Evolutionary conservation across 2,329 filamentous ascomycete genomes (phyloP).

Genomic region (Nectriaceae sp.): DNA sequence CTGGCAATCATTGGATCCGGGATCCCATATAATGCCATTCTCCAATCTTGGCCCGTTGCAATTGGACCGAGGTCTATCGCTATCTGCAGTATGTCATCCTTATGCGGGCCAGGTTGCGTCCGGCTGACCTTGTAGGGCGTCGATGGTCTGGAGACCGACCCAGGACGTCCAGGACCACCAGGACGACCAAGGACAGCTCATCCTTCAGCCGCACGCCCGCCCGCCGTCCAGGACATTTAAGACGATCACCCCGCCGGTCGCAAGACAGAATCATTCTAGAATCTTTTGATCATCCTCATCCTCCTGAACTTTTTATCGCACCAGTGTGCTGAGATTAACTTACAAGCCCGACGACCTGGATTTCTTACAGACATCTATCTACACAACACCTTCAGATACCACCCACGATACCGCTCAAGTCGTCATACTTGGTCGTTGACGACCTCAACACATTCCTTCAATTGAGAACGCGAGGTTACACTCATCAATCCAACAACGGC

Average conservation of each 20-base stretch:
- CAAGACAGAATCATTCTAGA: neutral
- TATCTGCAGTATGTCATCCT: constrained; percentile 20
- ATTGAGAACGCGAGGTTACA: too few relatives aligned
- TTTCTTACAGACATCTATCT: neutral
- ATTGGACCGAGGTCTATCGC: neutral
- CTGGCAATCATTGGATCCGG: neutral
- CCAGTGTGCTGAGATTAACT: constrained; percentile 4
- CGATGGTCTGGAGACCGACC: neutral
- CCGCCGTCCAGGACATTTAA: constrained; percentile 9
- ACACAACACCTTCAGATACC: neutral
- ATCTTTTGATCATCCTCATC: neutral
- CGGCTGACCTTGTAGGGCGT: constrained; percentile 8
- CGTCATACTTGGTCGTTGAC: constrained; percentile 1
- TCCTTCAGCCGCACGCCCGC: too few relatives aligned
- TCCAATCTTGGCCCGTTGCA: too few relatives aligned
- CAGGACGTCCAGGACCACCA: too few relatives aligned
- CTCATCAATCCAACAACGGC: too few relatives aligned
- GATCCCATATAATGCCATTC: neutral
- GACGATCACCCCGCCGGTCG: constrained; percentile 5
- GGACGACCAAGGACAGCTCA: too few relatives aligned
- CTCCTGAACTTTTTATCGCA: neutral
- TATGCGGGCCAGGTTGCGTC: constrained; percentile 10
- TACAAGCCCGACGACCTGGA: neutral
- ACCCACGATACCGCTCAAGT: constrained; percentile 14
- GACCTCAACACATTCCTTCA: constrained; percentile 1